Base-by-base conservation (phyloP, 164 flowering plant genomes). In the Taxillus chinensis region DNA sequence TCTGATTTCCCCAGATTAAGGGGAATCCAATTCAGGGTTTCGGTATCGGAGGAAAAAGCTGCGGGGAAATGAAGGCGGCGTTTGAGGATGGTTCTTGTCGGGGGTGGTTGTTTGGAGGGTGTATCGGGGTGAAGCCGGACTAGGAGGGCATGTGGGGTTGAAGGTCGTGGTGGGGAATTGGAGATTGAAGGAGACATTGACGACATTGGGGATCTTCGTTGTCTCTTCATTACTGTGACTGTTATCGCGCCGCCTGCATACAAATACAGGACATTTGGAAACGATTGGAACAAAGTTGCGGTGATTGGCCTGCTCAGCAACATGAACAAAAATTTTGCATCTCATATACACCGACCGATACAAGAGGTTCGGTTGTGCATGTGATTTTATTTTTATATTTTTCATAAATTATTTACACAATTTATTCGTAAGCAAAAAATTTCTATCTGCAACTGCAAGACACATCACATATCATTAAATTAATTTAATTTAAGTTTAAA, bases 1-100 rank as follows among this genome's bases (percentile, higher is more conserved):
- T 93, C 97, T 7, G 90, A 75, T 59, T 73, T 80, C 62, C 61
- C 51, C 8, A 89, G 68, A 56, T 82, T 76, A 61, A 90, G 91
- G 13, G 91, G 81, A n/a, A 61, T 65, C 97, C 99, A 93, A 41
- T 75, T 61, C 37, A 61, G 62, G 60, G 70, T 8, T 40, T 57
- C 39, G 45, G 46, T 54, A 16, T 60, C 67, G n/a, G 70, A 14
- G 9, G 56, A 39, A 8, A 2, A 17, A 3, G 67, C 8, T 58
- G 40, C 42, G 4, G 27, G 1, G 4, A 27, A 14, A 5, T 16
- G 3, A 15, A 4, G 5, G 8, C 17, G 27, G 27, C 8, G 58
- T 7, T 66, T 58, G 72, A 64, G 46, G 57, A 42, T 49, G 68
- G 62, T 61, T 67, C 55, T 65, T 5, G 67, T 10, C 7, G 16